Conservation (phyloP, 2,329 filamentous ascomycete species). For the Scedosporium dehoogii region DNA sequence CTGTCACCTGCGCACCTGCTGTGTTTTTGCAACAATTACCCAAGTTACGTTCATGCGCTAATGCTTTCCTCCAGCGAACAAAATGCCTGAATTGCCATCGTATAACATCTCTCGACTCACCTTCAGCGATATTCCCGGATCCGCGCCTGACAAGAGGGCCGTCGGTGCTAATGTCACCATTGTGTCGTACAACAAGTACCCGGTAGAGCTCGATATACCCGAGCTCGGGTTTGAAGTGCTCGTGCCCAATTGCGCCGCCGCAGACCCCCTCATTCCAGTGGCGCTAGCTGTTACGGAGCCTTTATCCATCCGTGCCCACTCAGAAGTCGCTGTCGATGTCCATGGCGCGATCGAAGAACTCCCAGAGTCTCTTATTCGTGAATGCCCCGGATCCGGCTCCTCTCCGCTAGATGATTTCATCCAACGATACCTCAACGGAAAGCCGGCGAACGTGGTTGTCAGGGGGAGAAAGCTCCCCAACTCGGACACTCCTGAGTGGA, state of each 20-base stretch:
- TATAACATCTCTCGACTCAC: constrained; percentile 77
- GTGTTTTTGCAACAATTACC: neutral
- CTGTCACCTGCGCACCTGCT: neutral
- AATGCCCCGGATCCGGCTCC: constrained; percentile 65
- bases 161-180: constrained; percentile 76
- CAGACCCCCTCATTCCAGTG: constrained; percentile 66
- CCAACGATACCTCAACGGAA: constrained; percentile 70
- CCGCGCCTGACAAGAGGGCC: constrained; percentile 42
- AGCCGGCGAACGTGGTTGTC: constrained; percentile 70
- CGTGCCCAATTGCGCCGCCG: constrained; percentile 66
- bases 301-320: constrained; percentile 57
- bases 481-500: constrained; percentile 67
- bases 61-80: constrained; percentile 40
- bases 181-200: constrained; percentile 64
- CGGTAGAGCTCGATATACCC: constrained; percentile 67
- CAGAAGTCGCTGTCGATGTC: constrained; percentile 58
- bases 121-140: constrained; percentile 58
- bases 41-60: constrained; percentile 15
- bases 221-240: constrained; percentile 75
- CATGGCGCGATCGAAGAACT: constrained; percentile 64
- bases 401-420: constrained; percentile 82
- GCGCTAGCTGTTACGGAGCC: constrained; percentile 63
- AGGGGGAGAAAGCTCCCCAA: constrained; percentile 62
- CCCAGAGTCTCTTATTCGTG: constrained; percentile 59
- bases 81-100: constrained; percentile 68